Evolutionary conservation across 2,329 filamentous ascomycete genomes (phyloP).

Genomic region (Pseudogymnoascus sp.): DNA sequence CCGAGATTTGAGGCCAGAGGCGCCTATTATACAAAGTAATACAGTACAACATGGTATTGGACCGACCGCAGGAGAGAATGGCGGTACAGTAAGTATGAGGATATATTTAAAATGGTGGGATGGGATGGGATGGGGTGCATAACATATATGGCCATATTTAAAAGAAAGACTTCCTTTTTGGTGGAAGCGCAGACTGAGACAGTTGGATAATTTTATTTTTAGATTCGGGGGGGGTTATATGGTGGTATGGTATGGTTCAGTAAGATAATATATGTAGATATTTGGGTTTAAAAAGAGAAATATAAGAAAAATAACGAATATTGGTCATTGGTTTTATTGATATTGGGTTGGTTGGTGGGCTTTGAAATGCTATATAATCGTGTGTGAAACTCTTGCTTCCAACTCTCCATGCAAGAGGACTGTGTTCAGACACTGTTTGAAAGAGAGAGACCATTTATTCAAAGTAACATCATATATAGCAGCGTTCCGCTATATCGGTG

Average conservation of each 20-base stretch:
- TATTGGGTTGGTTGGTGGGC: background rate
- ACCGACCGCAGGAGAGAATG: background rate
- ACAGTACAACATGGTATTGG: background rate
- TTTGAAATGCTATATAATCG: background rate
- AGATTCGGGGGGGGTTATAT: background rate
- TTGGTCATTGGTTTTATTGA: background rate
- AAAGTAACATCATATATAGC: background rate
- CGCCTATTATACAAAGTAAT: conserved; percentile 4
- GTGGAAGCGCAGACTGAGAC: background rate
- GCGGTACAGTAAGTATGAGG: background rate
- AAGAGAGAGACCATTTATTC: too few relatives aligned
- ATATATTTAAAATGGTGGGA: background rate
- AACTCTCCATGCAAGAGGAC: background rate
- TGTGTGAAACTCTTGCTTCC: background rate
- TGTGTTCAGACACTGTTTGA: background rate
- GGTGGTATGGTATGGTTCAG: background rate
- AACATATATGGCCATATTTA: background rate
- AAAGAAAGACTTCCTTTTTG: background rate
- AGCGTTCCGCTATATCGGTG: background rate
- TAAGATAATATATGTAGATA: background rate
- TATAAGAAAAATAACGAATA: background rate
- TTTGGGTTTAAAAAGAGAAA: background rate
- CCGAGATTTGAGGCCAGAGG: background rate
- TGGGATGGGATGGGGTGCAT: background rate
- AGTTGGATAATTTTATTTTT: conserved; percentile 2